Base-by-base conservation (phyloP, 2,329 filamentous ascomycete species). In the Fusarium palustre region DNA sequence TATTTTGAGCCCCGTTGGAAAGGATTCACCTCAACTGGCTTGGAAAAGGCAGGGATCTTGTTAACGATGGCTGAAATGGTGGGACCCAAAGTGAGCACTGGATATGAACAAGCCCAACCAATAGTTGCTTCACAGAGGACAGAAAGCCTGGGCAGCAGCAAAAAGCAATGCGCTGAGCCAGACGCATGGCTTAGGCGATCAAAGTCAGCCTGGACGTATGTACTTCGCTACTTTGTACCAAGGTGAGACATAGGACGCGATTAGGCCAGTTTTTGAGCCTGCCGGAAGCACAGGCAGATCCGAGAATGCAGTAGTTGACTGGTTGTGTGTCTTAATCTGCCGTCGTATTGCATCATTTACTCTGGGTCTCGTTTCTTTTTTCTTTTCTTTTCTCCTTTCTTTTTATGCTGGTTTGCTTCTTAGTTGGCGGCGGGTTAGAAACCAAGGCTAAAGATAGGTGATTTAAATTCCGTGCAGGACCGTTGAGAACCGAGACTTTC, bases 241-340 rank as follows among this genome's bases (percentile, higher is more conserved):
- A 62, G 46, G 66, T 75, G 73, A 75, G 73, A 75, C 73, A 75
- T 41, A 66, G 43, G 52, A 61, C n/a, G 25, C 54, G 66, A 62
- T 68, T 60, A 64, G 62, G 66, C 64, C 64, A 62, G 60, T 43
- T 55, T 65, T 66, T 48, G 57, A 70, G 55, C 54, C 58, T 65
- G 55, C 64, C 55, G 63, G 59, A 56, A 57, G 62, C 63, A 59
- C 50, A 64, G 50, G 52, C 53, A 62, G 68, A 74, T 59, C 67
- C 69, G 64, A 65, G 58, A 61, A 63, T 63, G 52, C 64, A 63
- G 57, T 42, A 47, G 65, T 53, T 64, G 39, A 56, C 57, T 66
- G 60, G 65, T 52, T 66, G 58, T 59, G 58, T 62, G 63, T 63
- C 62, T 59, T 64, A 67, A 46, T 59, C 64, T 61, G 47, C 54